These are phyloP conservation scores for Chlorella sp. DNA, from an alignment of 139 green algal species.

Conservation along the genomic window DNA sequence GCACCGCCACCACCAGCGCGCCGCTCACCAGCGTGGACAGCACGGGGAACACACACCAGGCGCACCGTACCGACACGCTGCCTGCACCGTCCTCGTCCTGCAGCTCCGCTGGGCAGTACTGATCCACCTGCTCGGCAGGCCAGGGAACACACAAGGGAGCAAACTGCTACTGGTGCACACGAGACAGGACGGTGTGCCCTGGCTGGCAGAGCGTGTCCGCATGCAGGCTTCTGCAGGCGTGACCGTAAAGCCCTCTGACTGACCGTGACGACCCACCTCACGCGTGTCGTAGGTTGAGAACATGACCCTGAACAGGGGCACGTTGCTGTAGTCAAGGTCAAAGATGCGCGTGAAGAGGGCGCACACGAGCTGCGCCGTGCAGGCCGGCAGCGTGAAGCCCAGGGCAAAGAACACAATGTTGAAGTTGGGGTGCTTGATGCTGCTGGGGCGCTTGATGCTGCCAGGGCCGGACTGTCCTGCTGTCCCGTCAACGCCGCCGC, in stretches of 20 bases:
- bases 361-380: constrained; percentile 34
- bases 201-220: too few relatives aligned
- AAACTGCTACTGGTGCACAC: background rate
- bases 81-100: too few relatives aligned
- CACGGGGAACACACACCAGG: constrained; percentile 43
- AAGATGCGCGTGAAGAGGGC: constrained; percentile 42
- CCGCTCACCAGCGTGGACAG: constrained; percentile 37
- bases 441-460: background rate
- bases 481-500: too few relatives aligned
- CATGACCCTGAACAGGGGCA: constrained; percentile 4
- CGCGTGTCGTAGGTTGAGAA: constrained; percentile 15
- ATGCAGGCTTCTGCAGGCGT: too few relatives aligned
- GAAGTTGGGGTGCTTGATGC: constrained; percentile 24
- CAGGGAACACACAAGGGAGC: background rate
- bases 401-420: constrained; percentile 40
- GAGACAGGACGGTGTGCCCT: too few relatives aligned
- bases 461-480: background rate
- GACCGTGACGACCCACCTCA: too few relatives aligned
- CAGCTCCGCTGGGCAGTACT: background rate
- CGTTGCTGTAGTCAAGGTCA: constrained; percentile 17
- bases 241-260: too few relatives aligned
- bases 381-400: constrained; percentile 36
- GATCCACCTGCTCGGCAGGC: too few relatives aligned
- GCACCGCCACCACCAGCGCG: constrained; percentile 26
- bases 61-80: constrained; percentile 11